Base-by-base conservation (phyloP, 306 rosid species). In the Datisca glomerata region DNA sequence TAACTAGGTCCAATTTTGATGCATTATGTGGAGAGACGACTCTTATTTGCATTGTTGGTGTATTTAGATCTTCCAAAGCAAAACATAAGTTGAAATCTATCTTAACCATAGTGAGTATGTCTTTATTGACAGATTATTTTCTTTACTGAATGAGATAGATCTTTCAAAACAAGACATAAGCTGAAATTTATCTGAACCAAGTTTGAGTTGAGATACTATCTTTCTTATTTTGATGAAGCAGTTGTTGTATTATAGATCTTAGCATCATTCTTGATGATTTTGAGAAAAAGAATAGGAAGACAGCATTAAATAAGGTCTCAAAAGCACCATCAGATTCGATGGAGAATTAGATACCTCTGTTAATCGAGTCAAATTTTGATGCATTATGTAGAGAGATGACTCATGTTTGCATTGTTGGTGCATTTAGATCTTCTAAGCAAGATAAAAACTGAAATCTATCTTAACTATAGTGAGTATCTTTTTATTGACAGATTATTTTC, bases 401-500 rank as follows among this genome's bases (percentile, higher is more conserved):
- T 60, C 93, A 95, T 2, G 79, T 89, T 59, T 89, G 97, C 67
- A 53, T 83, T 34, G 64, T 89, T 45, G 97, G 93, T 61, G 83
- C 79, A 27, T 83, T 77, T 64, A 77, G 65, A 61, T 77, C 91
- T 50, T 74, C 79, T 11, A 53, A 58, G 72, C 65, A 35, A 74
- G 57, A 59, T 81, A 70, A 52, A 80, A 72, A 51, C 64, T 89
- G 52, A 77, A 77, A 35, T 59, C 63, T 43, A 31, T 74, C 40
- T 71, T 89, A 31, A 49, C 64, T 6, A 29, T 42, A 68, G 97
- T 89, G 57, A 70, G 91, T 55, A 24, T 27, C 1, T 25, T 31
- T 31, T 14, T 31, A 12, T 31, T 31, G 13, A 2, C 10, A 21
- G 4, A 10, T 32, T n/a, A n/a, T n/a, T n/a, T n/a, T n/a, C n/a